Base-by-base conservation (phyloP, 768 basidiomycete genomes). In the Leccinum subgranulosum region DNA sequence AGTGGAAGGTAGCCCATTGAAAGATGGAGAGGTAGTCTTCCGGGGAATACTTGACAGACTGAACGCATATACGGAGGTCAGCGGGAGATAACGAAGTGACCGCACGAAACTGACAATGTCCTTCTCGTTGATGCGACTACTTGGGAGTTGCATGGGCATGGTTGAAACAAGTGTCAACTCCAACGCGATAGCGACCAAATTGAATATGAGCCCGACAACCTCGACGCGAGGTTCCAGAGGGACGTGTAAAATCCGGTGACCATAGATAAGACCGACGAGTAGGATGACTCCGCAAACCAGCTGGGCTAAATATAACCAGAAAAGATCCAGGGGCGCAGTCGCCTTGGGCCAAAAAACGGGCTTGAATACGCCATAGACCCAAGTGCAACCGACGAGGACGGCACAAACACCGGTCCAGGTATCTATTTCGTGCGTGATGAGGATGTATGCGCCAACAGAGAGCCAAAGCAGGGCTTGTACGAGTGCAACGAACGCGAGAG, bases 11-110 rank as follows among this genome's bases (percentile, higher is more conserved):
- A 0, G 83, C 72, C 90, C 90, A 91, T 41, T 81, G 80, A 74
- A 81, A 83, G 14, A 93, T 76, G 1, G 84, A 75, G 1, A 86
- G 84, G 65, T 91, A 92, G 62, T 92, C 90, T 66, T 93, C 91
- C 0, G 85, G 87, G 2, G 69, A 69, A 60, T 64, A 55, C 41
- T 68, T 73, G 55, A 68, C 54, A 25, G 36, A 73, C 70, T 71
- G 25, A 50, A 39, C 1, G 34, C 15, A 50, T 54, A 47, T 33
- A 58, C 0, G n/a, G 54, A 33, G 41, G 25, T 52, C 59, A 49
- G 49, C 0, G 5, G 19, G 2, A 23, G 10, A 39, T 34, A 31
- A 47, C 41, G 48, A 49, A 2, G 11, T 53, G 14, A 54, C 6
- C 15, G 51, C 6, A 19, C 17, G 33, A 39, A 1, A 75, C 86